These are phyloP conservation scores for Malania oleifera DNA, from an alignment of 164 flowering plant genomes.

Conservation along the genomic window DNA sequence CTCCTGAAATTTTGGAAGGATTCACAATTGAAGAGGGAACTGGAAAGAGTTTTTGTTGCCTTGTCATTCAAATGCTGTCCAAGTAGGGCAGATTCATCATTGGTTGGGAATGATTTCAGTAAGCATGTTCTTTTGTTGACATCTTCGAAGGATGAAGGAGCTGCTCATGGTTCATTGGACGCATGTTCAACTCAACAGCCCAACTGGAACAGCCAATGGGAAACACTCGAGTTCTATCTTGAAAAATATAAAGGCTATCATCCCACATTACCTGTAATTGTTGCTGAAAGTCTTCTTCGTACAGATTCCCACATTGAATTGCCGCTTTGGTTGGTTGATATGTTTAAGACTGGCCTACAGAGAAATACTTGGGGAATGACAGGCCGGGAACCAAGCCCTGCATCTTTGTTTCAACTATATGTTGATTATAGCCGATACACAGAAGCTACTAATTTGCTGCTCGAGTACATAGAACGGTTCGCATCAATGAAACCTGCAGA, in stretches of 20 bases:
- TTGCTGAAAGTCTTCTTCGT: constrained; percentile 85
- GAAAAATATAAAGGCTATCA: constrained; percentile 66
- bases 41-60: constrained; percentile 67
- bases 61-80: constrained; percentile 78
- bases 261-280: constrained; percentile 72
- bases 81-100: constrained; percentile 27
- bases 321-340: constrained; percentile 87
- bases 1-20: constrained; percentile 75
- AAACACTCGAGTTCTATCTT: constrained; percentile 72
- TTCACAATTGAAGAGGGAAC: constrained; percentile 68
- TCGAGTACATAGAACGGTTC: constrained; percentile 66
- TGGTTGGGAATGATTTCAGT: constrained; percentile 33
- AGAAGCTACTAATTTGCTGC: constrained; percentile 79
- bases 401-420: constrained; percentile 70
- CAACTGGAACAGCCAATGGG: constrained; percentile 59
- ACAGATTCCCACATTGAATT: constrained; percentile 77
- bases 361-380: constrained; percentile 71
- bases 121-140: constrained; percentile 46
- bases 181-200: constrained; percentile 25
- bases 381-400: constrained; percentile 76
- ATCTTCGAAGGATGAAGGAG: constrained; percentile 44
- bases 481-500: constrained; percentile 62
- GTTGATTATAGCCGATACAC: constrained; percentile 74
- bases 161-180: constrained; percentile 32
- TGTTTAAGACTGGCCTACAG: constrained; percentile 70